phyloP scores from a whole-genome alignment of 1,284 basidiomycete species.

The Trichosporon ovoides region DNA sequence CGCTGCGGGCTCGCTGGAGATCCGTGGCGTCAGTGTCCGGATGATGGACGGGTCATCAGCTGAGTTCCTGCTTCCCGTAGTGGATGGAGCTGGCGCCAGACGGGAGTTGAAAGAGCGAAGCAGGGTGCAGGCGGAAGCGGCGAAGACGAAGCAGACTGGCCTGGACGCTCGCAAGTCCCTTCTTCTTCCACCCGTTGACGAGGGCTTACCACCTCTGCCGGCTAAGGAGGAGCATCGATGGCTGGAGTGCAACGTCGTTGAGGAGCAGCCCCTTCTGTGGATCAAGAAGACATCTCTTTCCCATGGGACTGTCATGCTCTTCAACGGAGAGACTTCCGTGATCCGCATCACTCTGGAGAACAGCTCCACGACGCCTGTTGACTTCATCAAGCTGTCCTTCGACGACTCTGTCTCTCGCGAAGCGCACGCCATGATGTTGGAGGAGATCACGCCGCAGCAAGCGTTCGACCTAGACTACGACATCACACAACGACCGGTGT shows the following conservation, averaged over 20 bases:
- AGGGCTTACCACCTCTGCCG: conserved; percentile 6
- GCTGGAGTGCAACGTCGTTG: conserved; percentile 57
- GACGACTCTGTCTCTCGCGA: conserved; percentile 79
- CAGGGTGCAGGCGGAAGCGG: conserved; percentile 53
- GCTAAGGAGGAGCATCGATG: conserved; percentile 21
- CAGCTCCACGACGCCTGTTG: conserved; percentile 69
- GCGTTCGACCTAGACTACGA: conserved; percentile 86
- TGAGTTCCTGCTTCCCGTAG: conserved; percentile 70
- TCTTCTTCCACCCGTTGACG: neutral
- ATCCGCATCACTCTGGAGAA: conserved; percentile 85
- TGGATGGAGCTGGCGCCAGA: conserved; percentile 62
- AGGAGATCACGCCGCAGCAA: conserved; percentile 72
- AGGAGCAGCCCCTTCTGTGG: conserved; percentile 77
- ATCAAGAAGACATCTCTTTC: conserved; percentile 80
- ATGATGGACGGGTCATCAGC: conserved; percentile 66
- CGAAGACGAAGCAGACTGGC: conserved; percentile 35
- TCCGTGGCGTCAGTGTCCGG: conserved; percentile 73
- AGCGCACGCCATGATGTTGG: conserved; percentile 66
- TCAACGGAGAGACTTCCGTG: conserved; percentile 72
- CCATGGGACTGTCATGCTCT: conserved; percentile 86
- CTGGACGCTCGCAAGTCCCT: conserved; percentile 30
- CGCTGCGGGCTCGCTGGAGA: conserved; percentile 60
- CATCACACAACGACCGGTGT: conserved; percentile 69
- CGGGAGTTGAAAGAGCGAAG: conserved; percentile 52
- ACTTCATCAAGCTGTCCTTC: conserved; percentile 78